These are phyloP conservation scores for Paecilomyces niveus DNA, from an alignment of 2,329 filamentous ascomycete genomes.

Conservation along the genomic window DNA sequence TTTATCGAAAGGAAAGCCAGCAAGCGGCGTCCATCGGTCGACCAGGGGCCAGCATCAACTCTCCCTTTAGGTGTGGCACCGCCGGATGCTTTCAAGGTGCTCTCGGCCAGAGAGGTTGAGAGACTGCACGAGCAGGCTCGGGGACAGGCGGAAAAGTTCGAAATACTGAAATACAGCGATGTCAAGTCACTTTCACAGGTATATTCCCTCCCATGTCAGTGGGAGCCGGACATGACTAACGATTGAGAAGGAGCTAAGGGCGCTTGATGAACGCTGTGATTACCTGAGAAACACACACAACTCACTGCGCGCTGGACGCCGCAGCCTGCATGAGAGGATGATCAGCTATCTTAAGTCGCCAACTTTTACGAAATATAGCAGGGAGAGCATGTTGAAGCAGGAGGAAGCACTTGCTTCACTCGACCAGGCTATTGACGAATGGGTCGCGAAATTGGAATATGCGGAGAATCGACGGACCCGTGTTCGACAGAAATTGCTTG, in stretches of 20 bases:
- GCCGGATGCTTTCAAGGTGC: slow-evolving; percentile 9
- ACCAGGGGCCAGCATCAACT: slow-evolving; percentile 1
- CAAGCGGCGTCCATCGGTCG: slow-evolving; percentile 3
- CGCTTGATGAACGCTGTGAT: slow-evolving; percentile 69
- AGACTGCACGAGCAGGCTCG: slow-evolving; percentile 16
- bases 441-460: slow-evolving; percentile 71
- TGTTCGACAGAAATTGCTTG: slow-evolving; percentile 71
- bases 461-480: slow-evolving; percentile 70
- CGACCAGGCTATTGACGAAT: slow-evolving; percentile 71
- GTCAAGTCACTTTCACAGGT: slow-evolving; percentile 18
- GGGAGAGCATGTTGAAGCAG: slow-evolving; percentile 69
- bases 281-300: slow-evolving; percentile 72
- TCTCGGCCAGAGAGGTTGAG: slow-evolving; percentile 14
- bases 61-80: slow-evolving; percentile 14
- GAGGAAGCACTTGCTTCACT: slow-evolving; percentile 72
- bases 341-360: slow-evolving; percentile 69
- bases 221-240: not conserved
- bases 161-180: slow-evolving; percentile 17
- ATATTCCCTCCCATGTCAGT: not conserved
- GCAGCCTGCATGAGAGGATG: slow-evolving; percentile 69
- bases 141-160: slow-evolving; percentile 16
- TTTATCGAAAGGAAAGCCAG: slow-evolving; percentile 1
- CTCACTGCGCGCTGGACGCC: slow-evolving; percentile 65
- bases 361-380: slow-evolving; percentile 62
- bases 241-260: slow-evolving; percentile 57